Evolutionary conservation across 768 basidiomycete species (phyloP).

Genomic region (Udeniomyces megalosporus): DNA sequence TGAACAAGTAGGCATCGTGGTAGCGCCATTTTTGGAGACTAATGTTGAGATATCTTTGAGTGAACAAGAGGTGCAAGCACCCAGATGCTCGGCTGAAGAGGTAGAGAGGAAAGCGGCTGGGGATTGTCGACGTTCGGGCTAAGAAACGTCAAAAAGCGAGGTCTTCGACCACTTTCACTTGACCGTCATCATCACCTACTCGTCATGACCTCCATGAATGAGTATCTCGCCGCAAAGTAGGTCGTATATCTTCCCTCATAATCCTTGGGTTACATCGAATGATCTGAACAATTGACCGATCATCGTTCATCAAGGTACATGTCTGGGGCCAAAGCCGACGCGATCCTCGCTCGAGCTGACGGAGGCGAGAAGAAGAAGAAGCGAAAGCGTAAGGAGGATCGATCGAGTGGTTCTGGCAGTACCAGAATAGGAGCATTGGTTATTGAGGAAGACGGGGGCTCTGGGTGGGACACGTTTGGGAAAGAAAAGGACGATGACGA

Average conservation of each 20-base stretch:
- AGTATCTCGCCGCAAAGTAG: slow-evolving; percentile 17
- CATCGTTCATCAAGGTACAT: slow-evolving; percentile 43
- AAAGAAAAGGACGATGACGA: slow-evolving; percentile 43
- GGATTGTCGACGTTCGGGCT: background rate
- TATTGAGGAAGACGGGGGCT: slow-evolving; percentile 29
- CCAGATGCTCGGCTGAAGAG: no score
- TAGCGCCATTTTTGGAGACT: no score
- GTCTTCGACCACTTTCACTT: background rate
- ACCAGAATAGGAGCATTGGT: slow-evolving; percentile 16
- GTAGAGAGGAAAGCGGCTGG: background rate
- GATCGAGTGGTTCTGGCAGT: no score
- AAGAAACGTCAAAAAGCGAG: background rate
- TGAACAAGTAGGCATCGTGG: background rate
- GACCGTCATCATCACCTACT: background rate
- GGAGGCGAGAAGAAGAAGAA: slow-evolving; percentile 24
- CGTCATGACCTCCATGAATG: slow-evolving; percentile 8
- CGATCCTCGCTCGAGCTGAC: slow-evolving; percentile 51
- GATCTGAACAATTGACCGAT: background rate
- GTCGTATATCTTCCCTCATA: background rate
- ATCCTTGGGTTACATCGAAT: background rate
- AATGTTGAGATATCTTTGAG: background rate
- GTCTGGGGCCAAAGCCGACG: slow-evolving; percentile 91
- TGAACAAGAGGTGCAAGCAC: no score
- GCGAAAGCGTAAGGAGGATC: slow-evolving; percentile 50
- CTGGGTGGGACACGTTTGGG: slow-evolving; percentile 30